phyloP scores from a whole-genome alignment of 768 basidiomycete genomes.

The Boletellus sp. region DNA sequence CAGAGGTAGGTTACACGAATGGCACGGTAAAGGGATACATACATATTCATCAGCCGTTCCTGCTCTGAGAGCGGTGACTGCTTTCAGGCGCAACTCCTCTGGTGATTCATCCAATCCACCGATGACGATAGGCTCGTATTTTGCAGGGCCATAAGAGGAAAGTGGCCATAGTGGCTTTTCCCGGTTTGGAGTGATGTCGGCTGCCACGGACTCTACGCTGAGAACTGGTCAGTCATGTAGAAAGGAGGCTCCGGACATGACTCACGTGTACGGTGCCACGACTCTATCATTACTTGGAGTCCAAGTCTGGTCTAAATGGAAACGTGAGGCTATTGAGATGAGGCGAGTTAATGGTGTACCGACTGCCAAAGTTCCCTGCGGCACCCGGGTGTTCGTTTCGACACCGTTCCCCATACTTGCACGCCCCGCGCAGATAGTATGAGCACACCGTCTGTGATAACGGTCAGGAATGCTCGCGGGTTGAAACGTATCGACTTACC shows the following conservation, averaged over 20 bases:
- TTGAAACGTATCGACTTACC: constrained; percentile 4
- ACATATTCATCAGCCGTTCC: constrained; percentile 69
- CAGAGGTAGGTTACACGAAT: constrained; percentile 1
- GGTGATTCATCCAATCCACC: constrained; percentile 65
- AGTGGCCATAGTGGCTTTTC: constrained; percentile 82
- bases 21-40: constrained; percentile 24
- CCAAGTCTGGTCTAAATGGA: constrained; percentile 40
- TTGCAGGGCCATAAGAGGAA: constrained; percentile 74
- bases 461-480: not conserved
- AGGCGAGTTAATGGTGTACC: constrained; percentile 26
- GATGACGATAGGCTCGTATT: constrained; percentile 66
- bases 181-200: constrained; percentile 53
- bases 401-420: constrained; percentile 64
- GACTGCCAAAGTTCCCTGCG: constrained; percentile 47
- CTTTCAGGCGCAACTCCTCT: constrained; percentile 75
- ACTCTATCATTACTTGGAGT: constrained; percentile 27
- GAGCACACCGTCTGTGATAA: constrained; percentile 50
- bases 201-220: constrained; percentile 60
- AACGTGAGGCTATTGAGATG: constrained; percentile 11
- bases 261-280: constrained; percentile 40
- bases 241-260: not conserved
- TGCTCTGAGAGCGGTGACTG: constrained; percentile 49
- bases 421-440: constrained; percentile 59
- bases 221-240: not conserved
- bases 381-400: constrained; percentile 60